Evolutionary conservation across 164 flowering plant species (phyloP).

Genomic region (Saururus chinensis): DNA sequence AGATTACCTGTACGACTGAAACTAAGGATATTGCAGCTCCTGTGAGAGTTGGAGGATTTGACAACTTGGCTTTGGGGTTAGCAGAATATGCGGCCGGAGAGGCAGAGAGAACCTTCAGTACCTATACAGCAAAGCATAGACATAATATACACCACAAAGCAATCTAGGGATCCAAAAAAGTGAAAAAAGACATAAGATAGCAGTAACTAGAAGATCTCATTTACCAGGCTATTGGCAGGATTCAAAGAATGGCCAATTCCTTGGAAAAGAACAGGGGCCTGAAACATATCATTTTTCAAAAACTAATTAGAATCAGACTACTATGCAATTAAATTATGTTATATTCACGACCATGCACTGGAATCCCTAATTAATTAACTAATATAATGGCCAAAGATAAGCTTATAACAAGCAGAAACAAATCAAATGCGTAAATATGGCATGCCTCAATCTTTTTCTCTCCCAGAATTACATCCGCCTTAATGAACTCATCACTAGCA

Average conservation of each 20-base stretch:
- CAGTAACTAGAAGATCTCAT: background rate
- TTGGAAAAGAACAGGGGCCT: conserved; percentile 92
- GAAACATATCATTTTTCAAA: conserved; percentile 10
- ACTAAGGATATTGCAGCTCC: conserved; percentile 81
- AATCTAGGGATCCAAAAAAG: background rate
- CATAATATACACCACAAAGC: background rate
- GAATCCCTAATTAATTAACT: no score
- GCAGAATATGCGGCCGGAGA: conserved; percentile 93
- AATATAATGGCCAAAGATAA: no score
- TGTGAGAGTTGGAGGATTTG: conserved; percentile 65
- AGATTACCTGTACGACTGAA: conserved; percentile 74
- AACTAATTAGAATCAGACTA: background rate
- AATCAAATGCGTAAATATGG: no score
- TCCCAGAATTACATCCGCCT: conserved; percentile 55
- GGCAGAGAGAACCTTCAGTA: conserved; percentile 86
- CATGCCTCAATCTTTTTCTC: conserved; percentile 38
- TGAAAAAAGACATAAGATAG: background rate
- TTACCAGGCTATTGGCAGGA: conserved; percentile 75
- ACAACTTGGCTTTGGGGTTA: conserved; percentile 57
- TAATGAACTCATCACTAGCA: conserved; percentile 68
- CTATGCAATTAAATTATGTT: background rate
- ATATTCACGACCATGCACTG: background rate
- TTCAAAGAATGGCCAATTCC: conserved; percentile 87
- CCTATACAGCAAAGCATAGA: conserved; percentile 26
- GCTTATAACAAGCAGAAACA: no score